Evolutionary conservation across 139 green algal genomes (phyloP).

Genomic region (Zygnema cylindricum): DNA sequence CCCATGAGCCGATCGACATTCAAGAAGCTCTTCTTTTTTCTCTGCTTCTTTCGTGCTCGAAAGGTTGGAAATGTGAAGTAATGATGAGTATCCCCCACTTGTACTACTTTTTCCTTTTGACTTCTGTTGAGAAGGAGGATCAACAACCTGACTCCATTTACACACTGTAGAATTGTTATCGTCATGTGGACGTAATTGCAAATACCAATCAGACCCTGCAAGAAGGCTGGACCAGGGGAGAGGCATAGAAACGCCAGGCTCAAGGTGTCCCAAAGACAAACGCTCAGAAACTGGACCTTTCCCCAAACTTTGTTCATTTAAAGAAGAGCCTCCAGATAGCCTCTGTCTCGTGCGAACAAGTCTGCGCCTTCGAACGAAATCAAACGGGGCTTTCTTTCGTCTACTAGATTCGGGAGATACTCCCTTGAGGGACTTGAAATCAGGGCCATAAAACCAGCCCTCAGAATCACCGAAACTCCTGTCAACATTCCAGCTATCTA

Average conservation of each 20-base stretch:
- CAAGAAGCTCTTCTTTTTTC: constrained; percentile 51
- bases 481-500: constrained; percentile 76
- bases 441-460: constrained; percentile 73
- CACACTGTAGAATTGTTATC: neutral
- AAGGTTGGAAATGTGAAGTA: constrained; percentile 18
- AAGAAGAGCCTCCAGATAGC: neutral
- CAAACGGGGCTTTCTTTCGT: constrained; percentile 45
- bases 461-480: constrained; percentile 66
- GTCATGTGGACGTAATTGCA: constrained; percentile 46
- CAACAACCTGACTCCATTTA: constrained; percentile 26
- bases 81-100: neutral
- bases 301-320: neutral
- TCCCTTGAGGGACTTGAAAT: constrained; percentile 48
- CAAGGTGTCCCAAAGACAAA: constrained; percentile 26
- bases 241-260: neutral
- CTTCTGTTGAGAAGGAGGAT: neutral
- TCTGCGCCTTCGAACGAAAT: constrained; percentile 69
- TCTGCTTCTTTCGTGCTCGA: neutral
- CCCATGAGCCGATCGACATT: constrained; percentile 13
- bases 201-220: constrained; percentile 47
- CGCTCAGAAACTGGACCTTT: neutral
- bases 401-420: neutral
- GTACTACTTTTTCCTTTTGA: constrained; percentile 9
- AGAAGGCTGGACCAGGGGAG: constrained; percentile 46
- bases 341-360: constrained; percentile 38